These are phyloP conservation scores for Heterobasidion occidentale DNA, from an alignment of 1,284 basidiomycete genomes.

Conservation along the genomic window DNA sequence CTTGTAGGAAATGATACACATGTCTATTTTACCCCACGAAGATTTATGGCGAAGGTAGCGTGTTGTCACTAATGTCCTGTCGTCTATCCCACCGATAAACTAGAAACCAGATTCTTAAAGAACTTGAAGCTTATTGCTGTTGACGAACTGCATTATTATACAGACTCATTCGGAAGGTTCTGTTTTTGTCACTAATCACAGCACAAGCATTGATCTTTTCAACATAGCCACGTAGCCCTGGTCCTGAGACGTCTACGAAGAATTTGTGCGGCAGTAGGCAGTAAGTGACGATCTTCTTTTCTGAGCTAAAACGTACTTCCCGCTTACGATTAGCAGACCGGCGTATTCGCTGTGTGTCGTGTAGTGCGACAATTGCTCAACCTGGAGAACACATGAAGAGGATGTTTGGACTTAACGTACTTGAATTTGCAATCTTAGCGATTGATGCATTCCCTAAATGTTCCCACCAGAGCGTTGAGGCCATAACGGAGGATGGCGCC, in stretches of 20 bases:
- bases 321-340: conserved; percentile 34
- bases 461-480: conserved; percentile 43
- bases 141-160: conserved; percentile 83
- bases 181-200: neutral
- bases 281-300: conserved; percentile 31
- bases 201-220: neutral
- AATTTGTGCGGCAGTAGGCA: conserved; percentile 80
- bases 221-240: conserved; percentile 67
- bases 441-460: neutral
- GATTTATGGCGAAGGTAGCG: conserved; percentile 72
- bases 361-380: conserved; percentile 83
- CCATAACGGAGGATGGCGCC: conserved; percentile 77
- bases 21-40: conserved; percentile 80
- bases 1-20: conserved; percentile 78
- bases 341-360: conserved; percentile 69
- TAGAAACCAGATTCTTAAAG: conserved; percentile 49
- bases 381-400: conserved; percentile 71
- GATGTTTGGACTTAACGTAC: conserved; percentile 61
- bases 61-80: neutral
- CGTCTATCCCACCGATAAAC: conserved; percentile 1
- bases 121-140: conserved; percentile 77
- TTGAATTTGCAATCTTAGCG: conserved; percentile 5
- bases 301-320: neutral
- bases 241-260: conserved; percentile 72
- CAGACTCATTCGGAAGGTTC: conserved; percentile 65